phyloP scores from a whole-genome alignment of 1,284 basidiomycete genomes.

The Exsudoporus floridanus region DNA sequence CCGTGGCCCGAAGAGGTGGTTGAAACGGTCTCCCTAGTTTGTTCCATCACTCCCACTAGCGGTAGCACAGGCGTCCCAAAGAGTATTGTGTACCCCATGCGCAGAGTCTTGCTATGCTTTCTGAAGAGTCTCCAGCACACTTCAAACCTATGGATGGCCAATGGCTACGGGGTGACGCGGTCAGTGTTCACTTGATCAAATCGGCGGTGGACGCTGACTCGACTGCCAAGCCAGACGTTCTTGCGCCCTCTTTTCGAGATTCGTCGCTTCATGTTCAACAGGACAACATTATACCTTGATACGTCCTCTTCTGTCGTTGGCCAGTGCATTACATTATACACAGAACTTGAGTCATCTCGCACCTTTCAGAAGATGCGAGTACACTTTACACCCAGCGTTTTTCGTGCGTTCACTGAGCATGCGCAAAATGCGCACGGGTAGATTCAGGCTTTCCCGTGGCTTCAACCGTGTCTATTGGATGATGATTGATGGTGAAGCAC shows the following conservation, averaged over 20 bases:
- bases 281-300: conserved; percentile 31
- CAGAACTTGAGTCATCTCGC: conserved; percentile 27
- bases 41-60: conserved; percentile 32
- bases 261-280: conserved; percentile 35
- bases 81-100: conserved; percentile 34
- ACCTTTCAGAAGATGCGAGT: conserved; percentile 29
- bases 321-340: conserved; percentile 26
- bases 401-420: conserved; percentile 31
- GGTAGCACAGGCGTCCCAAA: conserved; percentile 34
- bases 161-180: conserved; percentile 32
- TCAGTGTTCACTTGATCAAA: conserved; percentile 6
- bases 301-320: conserved; percentile 25
- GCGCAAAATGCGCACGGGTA: conserved; percentile 19
- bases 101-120: conserved; percentile 24
- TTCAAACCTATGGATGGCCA: conserved; percentile 30
- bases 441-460: conserved; percentile 21
- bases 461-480: conserved; percentile 33
- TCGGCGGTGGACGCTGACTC: neutral
- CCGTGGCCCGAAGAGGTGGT: conserved; percentile 18
- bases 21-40: conserved; percentile 22
- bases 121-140: conserved; percentile 28
- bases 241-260: conserved; percentile 34
- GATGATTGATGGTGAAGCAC: conserved; percentile 31
- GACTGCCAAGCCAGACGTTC: conserved; percentile 20
- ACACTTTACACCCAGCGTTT: conserved; percentile 31